Evolutionary conservation across 2,329 filamentous ascomycete species (phyloP).

Genomic region (Elsinoe necatrix): DNA sequence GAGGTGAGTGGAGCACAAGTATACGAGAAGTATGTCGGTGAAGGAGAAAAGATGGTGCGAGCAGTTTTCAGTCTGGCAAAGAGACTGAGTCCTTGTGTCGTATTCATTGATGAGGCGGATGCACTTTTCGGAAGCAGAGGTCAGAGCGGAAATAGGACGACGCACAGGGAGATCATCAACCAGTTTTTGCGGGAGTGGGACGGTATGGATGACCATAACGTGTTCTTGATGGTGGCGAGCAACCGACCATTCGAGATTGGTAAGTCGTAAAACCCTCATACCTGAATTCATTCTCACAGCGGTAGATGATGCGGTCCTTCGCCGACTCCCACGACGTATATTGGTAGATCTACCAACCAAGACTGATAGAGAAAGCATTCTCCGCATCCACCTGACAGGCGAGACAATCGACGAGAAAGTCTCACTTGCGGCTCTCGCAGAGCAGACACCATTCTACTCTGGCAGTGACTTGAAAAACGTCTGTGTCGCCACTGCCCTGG

Average conservation of each 20-base stretch:
- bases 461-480: conserved; percentile 79
- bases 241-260: conserved; percentile 75
- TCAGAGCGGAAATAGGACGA: conserved; percentile 55
- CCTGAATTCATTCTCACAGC: not conserved
- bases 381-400: conserved; percentile 61
- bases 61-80: conserved; percentile 86
- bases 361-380: conserved; percentile 57
- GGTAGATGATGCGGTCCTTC: conserved; percentile 76
- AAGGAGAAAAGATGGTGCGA: conserved; percentile 91
- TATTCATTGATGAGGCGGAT: conserved; percentile 96
- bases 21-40: conserved; percentile 93
- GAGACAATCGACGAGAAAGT: conserved; percentile 57
- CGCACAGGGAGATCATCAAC: conserved; percentile 84
- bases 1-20: conserved; percentile 86
- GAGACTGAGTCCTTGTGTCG: conserved; percentile 82
- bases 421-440: conserved; percentile 54
- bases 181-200: conserved; percentile 98
- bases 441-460: conserved; percentile 66
- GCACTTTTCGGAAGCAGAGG: conserved; percentile 76
- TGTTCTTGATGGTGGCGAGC: conserved; percentile 97
- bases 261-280: not conserved
- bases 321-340: conserved; percentile 64
- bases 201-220: conserved; percentile 67
- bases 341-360: conserved; percentile 65
- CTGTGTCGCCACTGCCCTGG: conserved; percentile 69